A percentile compares a stretch with the other conserved stretches of the same genome.
phyloP scores from a whole-genome alignment of 73 alveolate genomes.

The Tetrahymena malaccensis region DNA sequence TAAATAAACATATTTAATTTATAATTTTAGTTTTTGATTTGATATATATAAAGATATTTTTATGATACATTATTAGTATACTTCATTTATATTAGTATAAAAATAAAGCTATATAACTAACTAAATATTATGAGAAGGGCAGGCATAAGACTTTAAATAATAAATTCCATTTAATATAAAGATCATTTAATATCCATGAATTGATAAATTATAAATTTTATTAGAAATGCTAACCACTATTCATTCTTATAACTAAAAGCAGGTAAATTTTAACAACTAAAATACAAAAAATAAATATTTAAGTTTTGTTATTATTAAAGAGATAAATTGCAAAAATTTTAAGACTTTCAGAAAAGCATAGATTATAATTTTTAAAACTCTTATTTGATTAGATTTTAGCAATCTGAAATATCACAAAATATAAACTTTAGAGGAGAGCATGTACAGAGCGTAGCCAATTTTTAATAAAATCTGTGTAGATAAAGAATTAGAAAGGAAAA shows the following conservation, averaged over 20 bases:
- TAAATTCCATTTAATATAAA: too few species aligned
- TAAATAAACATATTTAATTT: too few species aligned
- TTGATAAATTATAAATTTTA: not conserved
- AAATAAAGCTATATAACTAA: not conserved
- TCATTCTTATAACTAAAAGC: not conserved
- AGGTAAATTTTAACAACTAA: not conserved
- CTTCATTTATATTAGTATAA: not conserved
- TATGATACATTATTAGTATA: too few species aligned
- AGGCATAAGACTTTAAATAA: too few species aligned
- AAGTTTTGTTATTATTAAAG: not conserved
- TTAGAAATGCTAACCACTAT: not conserved
- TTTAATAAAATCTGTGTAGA: constrained; percentile 40
- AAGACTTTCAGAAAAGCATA: not conserved
- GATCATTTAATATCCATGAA: not conserved
- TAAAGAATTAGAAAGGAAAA: constrained; percentile 47
- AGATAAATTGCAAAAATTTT: not conserved
- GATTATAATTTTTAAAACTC: not conserved
- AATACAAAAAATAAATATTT: not conserved
- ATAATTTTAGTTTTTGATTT: not conserved
- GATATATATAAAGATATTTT: not conserved
- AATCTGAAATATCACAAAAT: too few species aligned
- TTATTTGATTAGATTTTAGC: not conserved
- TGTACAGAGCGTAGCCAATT: constrained; percentile 59
- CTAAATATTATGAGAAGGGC: not conserved
- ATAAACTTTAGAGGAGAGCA: not conserved